phyloP scores from a whole-genome alignment of 148 eudicot species.

The Vaccinium vitisidaea region DNA sequence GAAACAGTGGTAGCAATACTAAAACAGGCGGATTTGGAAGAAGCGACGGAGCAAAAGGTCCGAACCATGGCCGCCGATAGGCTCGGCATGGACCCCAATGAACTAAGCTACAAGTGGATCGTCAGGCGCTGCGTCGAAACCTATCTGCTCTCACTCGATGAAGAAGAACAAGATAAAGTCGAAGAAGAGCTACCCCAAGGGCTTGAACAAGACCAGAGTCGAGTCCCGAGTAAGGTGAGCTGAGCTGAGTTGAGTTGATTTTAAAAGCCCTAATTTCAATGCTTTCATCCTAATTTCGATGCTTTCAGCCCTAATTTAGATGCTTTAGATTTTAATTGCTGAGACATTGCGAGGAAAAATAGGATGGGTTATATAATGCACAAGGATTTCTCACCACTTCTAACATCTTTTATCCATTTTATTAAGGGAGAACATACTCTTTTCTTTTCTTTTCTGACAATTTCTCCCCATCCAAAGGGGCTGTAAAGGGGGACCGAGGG shows the following conservation, averaged over 20 bases:
- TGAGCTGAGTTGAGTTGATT: not conserved
- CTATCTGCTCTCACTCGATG: constrained; percentile 26
- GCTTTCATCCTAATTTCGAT: not conserved
- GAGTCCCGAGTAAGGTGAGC: constrained; percentile 24
- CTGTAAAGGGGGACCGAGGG: too few relatives aligned
- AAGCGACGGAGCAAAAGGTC: constrained; percentile 32
- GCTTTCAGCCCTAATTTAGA: not conserved
- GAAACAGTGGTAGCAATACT: constrained; percentile 30
- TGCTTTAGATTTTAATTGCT: not conserved
- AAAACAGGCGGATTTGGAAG: constrained; percentile 28
- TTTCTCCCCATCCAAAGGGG: too few relatives aligned
- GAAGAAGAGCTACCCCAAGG: constrained; percentile 2
- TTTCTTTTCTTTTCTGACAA: too few relatives aligned
- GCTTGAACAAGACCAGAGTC: not conserved
- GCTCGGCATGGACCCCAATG: constrained; percentile 34
- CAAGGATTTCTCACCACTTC: too few relatives aligned
- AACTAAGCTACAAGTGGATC: constrained; percentile 29
- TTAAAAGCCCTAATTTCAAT: not conserved
- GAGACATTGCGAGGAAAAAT: not conserved
- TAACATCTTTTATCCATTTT: too few relatives aligned
- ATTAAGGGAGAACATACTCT: too few relatives aligned
- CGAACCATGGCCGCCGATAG: constrained; percentile 26
- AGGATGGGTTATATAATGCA: too few relatives aligned
- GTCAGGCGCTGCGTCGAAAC: constrained; percentile 33
- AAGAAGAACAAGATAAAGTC: not conserved